Conservation (phyloP, 257 asterid genomes). For the Jacaranda mimosifolia region DNA sequence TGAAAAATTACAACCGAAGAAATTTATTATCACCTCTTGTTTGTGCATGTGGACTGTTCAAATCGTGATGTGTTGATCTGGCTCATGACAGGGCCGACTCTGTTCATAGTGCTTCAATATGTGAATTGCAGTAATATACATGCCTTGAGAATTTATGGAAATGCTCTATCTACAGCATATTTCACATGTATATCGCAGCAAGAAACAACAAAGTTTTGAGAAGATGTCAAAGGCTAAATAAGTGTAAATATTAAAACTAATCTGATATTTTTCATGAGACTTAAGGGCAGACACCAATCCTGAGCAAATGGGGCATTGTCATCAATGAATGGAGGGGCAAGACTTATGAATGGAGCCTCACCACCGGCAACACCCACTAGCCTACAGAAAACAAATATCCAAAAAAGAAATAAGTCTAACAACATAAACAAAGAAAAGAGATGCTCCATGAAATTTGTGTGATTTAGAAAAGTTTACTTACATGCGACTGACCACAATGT, state of each 20-base stretch:
- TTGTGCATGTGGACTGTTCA: no score
- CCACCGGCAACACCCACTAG: constrained; percentile 99
- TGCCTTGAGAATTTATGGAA: constrained; percentile 22
- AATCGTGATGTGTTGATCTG: background rate
- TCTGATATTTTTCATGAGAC: constrained; percentile 15
- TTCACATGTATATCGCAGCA: constrained; percentile 15
- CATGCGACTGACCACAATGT: constrained; percentile 82
- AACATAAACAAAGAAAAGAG: constrained; percentile 10
- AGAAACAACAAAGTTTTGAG: background rate
- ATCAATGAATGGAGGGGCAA: constrained; percentile 98
- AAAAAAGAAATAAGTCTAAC: constrained; percentile 52
- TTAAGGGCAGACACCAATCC: constrained; percentile 52
- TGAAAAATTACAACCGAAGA: background rate
- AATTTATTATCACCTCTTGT: background rate
- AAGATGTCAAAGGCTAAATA: constrained; percentile 5
- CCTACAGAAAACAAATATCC: constrained; percentile 54
- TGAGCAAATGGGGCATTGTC: constrained; percentile 92
- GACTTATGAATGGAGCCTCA: constrained; percentile 97
- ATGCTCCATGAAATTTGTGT: constrained; percentile 19
- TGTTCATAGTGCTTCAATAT: constrained; percentile 18
- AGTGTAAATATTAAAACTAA: constrained; percentile 22
- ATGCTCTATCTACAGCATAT: constrained; percentile 18
- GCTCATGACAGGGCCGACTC: constrained; percentile 17
- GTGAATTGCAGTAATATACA: constrained; percentile 16
- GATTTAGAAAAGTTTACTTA: constrained; percentile 53